phyloP scores from a whole-genome alignment of 495 filamentous ascomycete genomes.

The Penicillium taxi region DNA sequence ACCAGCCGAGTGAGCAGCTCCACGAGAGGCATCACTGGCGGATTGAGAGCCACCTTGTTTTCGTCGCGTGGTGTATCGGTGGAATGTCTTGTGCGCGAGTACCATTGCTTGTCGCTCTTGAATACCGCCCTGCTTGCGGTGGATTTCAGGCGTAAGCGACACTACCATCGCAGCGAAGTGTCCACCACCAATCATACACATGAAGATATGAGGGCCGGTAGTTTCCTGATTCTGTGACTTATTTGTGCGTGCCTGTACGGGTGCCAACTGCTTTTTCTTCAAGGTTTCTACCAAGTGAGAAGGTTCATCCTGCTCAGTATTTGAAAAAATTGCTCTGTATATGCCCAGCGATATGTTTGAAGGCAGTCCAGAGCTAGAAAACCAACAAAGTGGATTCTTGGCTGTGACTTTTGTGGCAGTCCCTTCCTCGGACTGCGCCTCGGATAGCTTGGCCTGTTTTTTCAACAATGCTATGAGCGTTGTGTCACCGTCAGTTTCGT shows the following conservation, averaged over 20 bases:
- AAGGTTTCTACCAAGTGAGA: conserved; percentile 55
- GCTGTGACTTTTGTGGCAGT: conserved; percentile 50
- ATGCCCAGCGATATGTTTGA: conserved; percentile 73
- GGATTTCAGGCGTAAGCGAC: conserved; percentile 70
- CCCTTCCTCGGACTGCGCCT: conserved; percentile 38
- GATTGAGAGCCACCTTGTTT: conserved; percentile 96
- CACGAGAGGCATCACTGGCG: conserved; percentile 83
- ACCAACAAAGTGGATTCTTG: conserved; percentile 77
- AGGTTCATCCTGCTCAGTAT: conserved; percentile 57
- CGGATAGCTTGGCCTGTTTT: conserved; percentile 67
- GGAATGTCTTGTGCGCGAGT: conserved; percentile 93
- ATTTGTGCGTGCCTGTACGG: conserved; percentile 44
- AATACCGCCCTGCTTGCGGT: conserved; percentile 59
- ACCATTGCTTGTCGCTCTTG: conserved; percentile 76
- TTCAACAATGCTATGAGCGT: conserved; percentile 67
- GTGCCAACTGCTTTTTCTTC: conserved; percentile 64
- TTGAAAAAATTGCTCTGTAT: conserved; percentile 75
- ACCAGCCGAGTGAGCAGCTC: conserved; percentile 88
- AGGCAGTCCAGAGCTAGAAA: conserved; percentile 65
- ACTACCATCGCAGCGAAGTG: conserved; percentile 97
- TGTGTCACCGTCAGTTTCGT: conserved; percentile 47
- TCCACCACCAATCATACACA: conserved; percentile 97
- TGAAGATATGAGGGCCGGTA: conserved; percentile 74
- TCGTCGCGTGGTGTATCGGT: conserved; percentile 88
- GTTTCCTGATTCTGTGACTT: conserved; percentile 41